A percentile compares a stretch with the other conserved stretches of the same genome.
phyloP scores from a whole-genome alignment of 2,329 filamentous ascomycete genomes.

The Zasmidium citrigriseum region DNA sequence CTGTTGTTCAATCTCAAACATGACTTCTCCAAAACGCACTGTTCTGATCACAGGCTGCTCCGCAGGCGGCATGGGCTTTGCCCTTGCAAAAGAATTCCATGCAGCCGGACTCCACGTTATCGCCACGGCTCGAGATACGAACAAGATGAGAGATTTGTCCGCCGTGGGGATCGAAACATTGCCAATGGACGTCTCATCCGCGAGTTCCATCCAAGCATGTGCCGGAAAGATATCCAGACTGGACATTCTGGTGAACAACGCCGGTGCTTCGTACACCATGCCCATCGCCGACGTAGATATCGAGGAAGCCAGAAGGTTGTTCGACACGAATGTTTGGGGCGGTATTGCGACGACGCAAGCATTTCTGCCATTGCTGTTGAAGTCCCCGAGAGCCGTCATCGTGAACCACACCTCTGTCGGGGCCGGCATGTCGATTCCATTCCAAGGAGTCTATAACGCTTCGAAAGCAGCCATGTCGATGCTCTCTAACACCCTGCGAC shows the following conservation, averaged over 20 bases:
- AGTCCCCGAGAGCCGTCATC: constrained; percentile 37
- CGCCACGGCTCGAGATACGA: constrained; percentile 42
- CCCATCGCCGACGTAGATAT: constrained; percentile 25
- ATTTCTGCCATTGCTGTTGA: constrained; percentile 38
- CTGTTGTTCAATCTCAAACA: not conserved
- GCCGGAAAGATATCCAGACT: constrained; percentile 35
- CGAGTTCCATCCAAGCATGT: constrained; percentile 32
- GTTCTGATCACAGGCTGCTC: constrained; percentile 37
- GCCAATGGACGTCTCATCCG: constrained; percentile 35
- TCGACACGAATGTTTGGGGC: constrained; percentile 39
- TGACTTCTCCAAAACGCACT: constrained; percentile 2
- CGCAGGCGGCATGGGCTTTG: constrained; percentile 43
- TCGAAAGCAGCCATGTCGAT: constrained; percentile 27
- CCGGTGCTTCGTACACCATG: constrained; percentile 42
- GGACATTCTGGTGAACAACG: constrained; percentile 52
- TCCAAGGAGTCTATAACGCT: constrained; percentile 35
- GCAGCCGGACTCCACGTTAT: constrained; percentile 42
- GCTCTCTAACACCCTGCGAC: constrained; percentile 24
- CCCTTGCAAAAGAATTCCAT: constrained; percentile 42
- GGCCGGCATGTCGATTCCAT: constrained; percentile 33
- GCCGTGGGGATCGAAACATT: constrained; percentile 28
- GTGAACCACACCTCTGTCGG: constrained; percentile 42
- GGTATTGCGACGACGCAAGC: constrained; percentile 31
- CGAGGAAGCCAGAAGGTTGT: constrained; percentile 28
- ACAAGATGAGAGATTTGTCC: constrained; percentile 32